Base-by-base conservation (phyloP, 2,329 filamentous ascomycete species). In the Paecilomyces dactylethromorphus region DNA sequence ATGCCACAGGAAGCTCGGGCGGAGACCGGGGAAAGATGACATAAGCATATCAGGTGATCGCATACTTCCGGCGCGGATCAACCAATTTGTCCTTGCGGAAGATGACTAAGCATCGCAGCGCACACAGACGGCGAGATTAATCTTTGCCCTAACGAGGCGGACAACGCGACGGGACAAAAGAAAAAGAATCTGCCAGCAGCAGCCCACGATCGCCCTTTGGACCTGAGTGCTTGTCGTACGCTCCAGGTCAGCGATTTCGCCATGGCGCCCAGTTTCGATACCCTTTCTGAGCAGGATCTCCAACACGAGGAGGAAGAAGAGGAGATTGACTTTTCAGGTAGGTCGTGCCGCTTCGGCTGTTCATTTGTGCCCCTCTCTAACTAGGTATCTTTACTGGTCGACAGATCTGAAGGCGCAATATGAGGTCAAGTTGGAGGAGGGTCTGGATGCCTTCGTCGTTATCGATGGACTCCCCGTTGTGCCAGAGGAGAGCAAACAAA, bases 231-330 rank as follows among this genome's bases (percentile, higher is more conserved):
- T 60, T 58, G 62, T 62, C 61, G 65, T 45, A 45, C 60, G 39
- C 21, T 56, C 22, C 22, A 31, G 15, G 24, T 56, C 56, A 49
- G 60, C 56, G 52, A 58, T 58, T 64, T 79, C 81, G 92, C 77
- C 80, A 97, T 97, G 92, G 91, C 93, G 78, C 89, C 90, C 68
- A 92, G 91, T 74, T 97, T 96, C 78, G 91, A 96, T 74, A 90
- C 92, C 71, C 83, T 97, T 74, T 89, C 89, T 77, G 92, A 96
- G 77, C 91, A 93, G 70, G 91, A 96, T 76, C 88, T 93, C 76
- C 91, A 45, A 18, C 39, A 94, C 71, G 88, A 92, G 74, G 89
- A 89, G 74, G 92, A 96, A 74, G 89, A 94, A 78, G 89, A 92
- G 73, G 92, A 97, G 75, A 89, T 97, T 77, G 93, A 97, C 76